Evolutionary conservation across 768 basidiomycete species (phyloP), one percentile per base, ranked within the genome.

Genomic region (Suillus decipiens): DNA sequence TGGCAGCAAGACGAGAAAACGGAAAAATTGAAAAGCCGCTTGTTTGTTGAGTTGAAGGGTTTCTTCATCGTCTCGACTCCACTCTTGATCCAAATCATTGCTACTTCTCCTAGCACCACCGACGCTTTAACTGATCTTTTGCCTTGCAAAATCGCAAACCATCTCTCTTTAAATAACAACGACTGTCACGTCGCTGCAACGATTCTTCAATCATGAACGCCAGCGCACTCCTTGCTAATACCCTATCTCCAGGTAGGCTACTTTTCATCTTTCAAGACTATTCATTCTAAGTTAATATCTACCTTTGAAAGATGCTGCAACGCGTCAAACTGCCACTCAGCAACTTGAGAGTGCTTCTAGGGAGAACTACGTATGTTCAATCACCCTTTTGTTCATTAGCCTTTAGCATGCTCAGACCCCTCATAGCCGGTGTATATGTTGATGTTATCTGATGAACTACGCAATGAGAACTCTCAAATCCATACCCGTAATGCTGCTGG

Each of bases 401-500:
- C 39, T 57, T 57, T 10, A 42, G 31, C 24, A 12, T 57, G 10
- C 14, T 31, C 9, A 4, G n/a, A 9, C 39, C 33, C 31, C 34
- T 48, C 43, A 54, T 78, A 96, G 95, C 91, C 93, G 64, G 89
- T 88, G 69, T 99, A 99, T 81, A 90, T 98, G 87, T 74, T 89
- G 73, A 94, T 93, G 84, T 88, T 99, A 66, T 89, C 92, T 19
- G 78, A 85, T 19, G 93, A 95, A 67, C 85, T 99, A 54, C 86
- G 88, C 34, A 89, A 94, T 68, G 93, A 95, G 73, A 79, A 66
- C 50, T 84, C 84, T 7, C 80, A 84, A 15, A 71, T 88, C 39
- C 89, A 94, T 74, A 86, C 96, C 59, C 84, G 97, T 68, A 96
- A 93, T 72, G 95, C 96, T n/a, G 96, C 97, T 28, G 95, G 94